Conservation (phyloP, 192 early-diverging fungal genomes). For the Gamsiella multidivaricata region DNA sequence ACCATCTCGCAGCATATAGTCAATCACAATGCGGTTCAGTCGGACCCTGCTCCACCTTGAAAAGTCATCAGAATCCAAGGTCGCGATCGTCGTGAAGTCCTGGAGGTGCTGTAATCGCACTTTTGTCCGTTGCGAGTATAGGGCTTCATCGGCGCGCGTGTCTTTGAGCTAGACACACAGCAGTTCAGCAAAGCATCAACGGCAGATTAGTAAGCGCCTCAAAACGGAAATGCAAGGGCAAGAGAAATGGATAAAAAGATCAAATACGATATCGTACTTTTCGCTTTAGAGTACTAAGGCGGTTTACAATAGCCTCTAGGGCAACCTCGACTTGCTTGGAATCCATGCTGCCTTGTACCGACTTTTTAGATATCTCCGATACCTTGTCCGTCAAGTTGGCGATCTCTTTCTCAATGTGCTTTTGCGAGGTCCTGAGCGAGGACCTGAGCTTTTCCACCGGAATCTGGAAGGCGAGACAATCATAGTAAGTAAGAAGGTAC, state of each 20-base stretch:
- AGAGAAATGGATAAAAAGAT: not conserved
- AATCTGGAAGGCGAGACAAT: slow-evolving; percentile 58
- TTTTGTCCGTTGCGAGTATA: slow-evolving; percentile 76
- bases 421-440: slow-evolving; percentile 65
- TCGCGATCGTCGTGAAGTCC: slow-evolving; percentile 73
- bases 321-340: slow-evolving; percentile 64
- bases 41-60: slow-evolving; percentile 87
- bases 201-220: slow-evolving; percentile 5
- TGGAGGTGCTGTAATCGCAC: slow-evolving; percentile 81
- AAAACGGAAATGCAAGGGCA: not conserved
- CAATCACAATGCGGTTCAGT: slow-evolving; percentile 89
- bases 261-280: too few relatives aligned
- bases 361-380: slow-evolving; percentile 59
- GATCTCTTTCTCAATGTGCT: slow-evolving; percentile 88
- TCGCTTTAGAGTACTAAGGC: slow-evolving; percentile 77
- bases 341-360: slow-evolving; percentile 53
- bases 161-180: slow-evolving; percentile 66
- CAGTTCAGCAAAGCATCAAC: not conserved
- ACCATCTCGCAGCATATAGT: slow-evolving; percentile 95
- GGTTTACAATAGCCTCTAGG: slow-evolving; percentile 73
- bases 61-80: slow-evolving; percentile 77
- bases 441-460: slow-evolving; percentile 54
- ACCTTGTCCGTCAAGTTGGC: slow-evolving; percentile 56
- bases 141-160: slow-evolving; percentile 79
- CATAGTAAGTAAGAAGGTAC: slow-evolving; percentile 59